These are phyloP conservation scores for Rugiboletus extremiorientalis DNA, from an alignment of 1,284 basidiomycete genomes.

Conservation along the genomic window DNA sequence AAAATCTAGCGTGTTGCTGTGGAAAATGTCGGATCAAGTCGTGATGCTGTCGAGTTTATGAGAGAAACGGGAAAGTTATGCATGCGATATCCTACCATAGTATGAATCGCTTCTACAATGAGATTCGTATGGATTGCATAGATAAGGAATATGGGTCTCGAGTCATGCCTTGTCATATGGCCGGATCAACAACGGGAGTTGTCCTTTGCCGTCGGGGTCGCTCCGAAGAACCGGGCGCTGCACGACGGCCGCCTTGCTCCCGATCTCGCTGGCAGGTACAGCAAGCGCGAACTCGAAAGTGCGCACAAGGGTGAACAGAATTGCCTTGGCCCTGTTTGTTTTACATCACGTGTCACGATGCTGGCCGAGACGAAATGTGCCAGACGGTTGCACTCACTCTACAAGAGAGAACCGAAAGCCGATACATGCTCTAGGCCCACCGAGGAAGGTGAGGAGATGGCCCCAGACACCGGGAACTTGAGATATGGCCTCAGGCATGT, in stretches of 20 bases:
- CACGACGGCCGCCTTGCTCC: slow-evolving; percentile 38
- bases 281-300: slow-evolving; percentile 55
- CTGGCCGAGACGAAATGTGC: neutral
- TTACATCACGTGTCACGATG: neutral
- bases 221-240: slow-evolving; percentile 39
- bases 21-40: too few relatives aligned
- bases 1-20: too few relatives aligned
- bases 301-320: slow-evolving; percentile 58
- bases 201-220: slow-evolving; percentile 10
- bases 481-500: slow-evolving; percentile 43
- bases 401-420: slow-evolving; percentile 71
- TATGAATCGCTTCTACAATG: too few relatives aligned
- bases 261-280: slow-evolving; percentile 43
- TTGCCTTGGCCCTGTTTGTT: slow-evolving; percentile 50
- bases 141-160: too few relatives aligned
- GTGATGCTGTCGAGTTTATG: too few relatives aligned
- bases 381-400: slow-evolving; percentile 43
- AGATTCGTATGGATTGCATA: too few relatives aligned
- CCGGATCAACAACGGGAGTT: slow-evolving; percentile 19
- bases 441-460: slow-evolving; percentile 59
- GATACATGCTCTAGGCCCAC: slow-evolving; percentile 61
- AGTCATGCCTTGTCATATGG: too few relatives aligned
- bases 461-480: slow-evolving; percentile 59
- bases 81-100: too few relatives aligned
- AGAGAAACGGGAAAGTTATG: too few relatives aligned